Base-by-base conservation (phyloP, 257 asterid genomes). In the Apocynum venetum region DNA sequence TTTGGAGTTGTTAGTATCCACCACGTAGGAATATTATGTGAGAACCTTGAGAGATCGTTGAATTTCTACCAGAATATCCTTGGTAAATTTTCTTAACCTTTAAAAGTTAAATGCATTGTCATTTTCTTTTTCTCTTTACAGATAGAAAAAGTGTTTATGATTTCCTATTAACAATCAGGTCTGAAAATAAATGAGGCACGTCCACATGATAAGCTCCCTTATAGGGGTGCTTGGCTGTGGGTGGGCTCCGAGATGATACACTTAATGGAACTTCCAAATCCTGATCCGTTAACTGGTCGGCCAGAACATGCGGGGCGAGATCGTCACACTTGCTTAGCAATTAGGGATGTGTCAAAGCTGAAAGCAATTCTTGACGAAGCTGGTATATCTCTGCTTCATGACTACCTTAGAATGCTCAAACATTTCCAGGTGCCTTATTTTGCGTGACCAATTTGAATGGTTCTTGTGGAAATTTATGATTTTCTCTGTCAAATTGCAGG, bases 211-310 rank as follows among this genome's bases (percentile, higher is more conserved):
- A 92, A 94, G 85, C 96, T 94, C 71, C 97, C 98, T 11, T 94
- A 92, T 38, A 87, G 98, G 80, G 98, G 98, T 79, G 97, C 98
- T 80, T 95, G 98, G 98, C 81, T 95, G 59, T 95, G 98, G 97
- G 96, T 93, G 49, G 98, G 98, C 36, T 81, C 96, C 41, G 96
- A 88, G 88, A 95, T 95, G 98, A 91, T 95, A 86, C 98, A 92
- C 83, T 67, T 95, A 68, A 95, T 95, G 98, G 98, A 95, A 90
- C 98, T 95, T 76, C 98, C 98, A 6, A 94, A 95, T 86, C 98
- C 97, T 0, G 98, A 95, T 71, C 98, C 97, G 38, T 84, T 88
- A 56, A 86, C 91, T 0, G 97, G 97, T n/a, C 85, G 97, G 49
- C 94, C 98, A 3, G 91, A 91, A 78, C 98, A 95, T 9, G 98